Evolutionary conservation across 768 basidiomycete species (phyloP), one percentile per base, ranked within the genome.

Genomic region (Hygrocybe punicea): DNA sequence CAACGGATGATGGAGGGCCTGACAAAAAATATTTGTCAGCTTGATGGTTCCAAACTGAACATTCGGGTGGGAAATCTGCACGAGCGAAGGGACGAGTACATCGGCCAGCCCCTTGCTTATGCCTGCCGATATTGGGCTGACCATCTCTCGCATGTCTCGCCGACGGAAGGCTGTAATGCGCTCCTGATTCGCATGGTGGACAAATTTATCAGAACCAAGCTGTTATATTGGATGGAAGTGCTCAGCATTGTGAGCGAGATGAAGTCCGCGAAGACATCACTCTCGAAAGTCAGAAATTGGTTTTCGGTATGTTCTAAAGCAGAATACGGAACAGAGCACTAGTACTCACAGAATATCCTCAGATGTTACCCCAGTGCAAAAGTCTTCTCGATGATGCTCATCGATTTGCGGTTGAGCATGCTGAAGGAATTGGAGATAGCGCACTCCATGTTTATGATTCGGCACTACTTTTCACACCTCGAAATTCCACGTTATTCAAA

Each of bases 101-200:
- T 23, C 2, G 24, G 16, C 13, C 42, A 11, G 5, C 39, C 57
- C 36, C 51, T 64, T 13, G 54, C 57, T 34, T 64, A 64, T 39
- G 63, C 63, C 17, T 64, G 61, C 44, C 58, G 53, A 34, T 44
- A 64, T 34, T 64, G 63, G 63, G 56, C 55, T 11, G 55, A 56
- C 3, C 63, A 64, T 46, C 24, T 64, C 19, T 39, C 29, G 23
- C 19, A 21, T 6, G 17, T 47, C 46, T 14, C 24, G 23, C 4
- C 46, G 23, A 47, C 17, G 13, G 46, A 14, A 47, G n/a, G n/a
- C n/a, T n/a, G n/a, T n/a, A n/a, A n/a, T n/a, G n/a, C 13, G 17
- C 17, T 14, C 13, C 6, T 47, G n/a, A 21, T 19, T 6, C 6
- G 6, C 19, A 14, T 4, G 23, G 6, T 47, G 3, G 13, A 24